Conservation (phyloP, 352 stramenopile genomes). For the Elongisporangium undulatum region DNA sequence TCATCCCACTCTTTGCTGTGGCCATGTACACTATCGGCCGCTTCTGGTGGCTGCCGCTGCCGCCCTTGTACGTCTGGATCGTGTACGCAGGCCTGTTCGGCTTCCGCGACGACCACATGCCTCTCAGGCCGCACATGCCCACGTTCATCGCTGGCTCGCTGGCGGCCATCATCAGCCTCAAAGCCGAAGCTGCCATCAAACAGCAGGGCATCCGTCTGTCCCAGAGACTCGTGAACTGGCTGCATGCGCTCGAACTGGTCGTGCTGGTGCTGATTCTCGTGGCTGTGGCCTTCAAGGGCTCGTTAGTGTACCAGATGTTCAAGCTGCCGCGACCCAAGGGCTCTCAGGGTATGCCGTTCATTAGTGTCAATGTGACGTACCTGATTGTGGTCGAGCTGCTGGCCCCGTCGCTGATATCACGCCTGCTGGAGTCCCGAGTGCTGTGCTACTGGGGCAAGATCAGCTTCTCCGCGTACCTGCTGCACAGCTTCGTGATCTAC, state of each 20-base stretch:
- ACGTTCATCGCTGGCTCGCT: constrained; percentile 42
- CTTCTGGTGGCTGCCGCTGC: constrained; percentile 28
- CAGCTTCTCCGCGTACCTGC: constrained; percentile 48
- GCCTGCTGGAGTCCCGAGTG: constrained; percentile 35
- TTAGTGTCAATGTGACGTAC: constrained; percentile 24
- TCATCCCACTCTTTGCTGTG: constrained; percentile 28
- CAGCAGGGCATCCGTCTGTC: constrained; percentile 10
- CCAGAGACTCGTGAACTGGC: not conserved
- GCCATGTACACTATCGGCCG: constrained; percentile 16
- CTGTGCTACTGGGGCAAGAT: constrained; percentile 42
- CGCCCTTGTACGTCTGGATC: constrained; percentile 24
- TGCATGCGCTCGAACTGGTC: constrained; percentile 12
- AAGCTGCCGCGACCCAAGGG: constrained; percentile 15
- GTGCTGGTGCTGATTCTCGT: constrained; percentile 22
- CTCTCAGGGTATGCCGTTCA: constrained; percentile 17
- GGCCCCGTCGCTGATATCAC: constrained; percentile 23
- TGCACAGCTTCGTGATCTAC: constrained; percentile 45
- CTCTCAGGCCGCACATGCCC: constrained; percentile 21
- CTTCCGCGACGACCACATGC: constrained; percentile 22
- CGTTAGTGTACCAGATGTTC: constrained; percentile 36
- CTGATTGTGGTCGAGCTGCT: constrained; percentile 41
- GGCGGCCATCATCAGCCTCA: constrained; percentile 26
- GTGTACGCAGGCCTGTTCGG: constrained; percentile 15
- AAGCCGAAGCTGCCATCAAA: constrained; percentile 18
- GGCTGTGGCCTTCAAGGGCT: constrained; percentile 20